Evolutionary conservation across 176 grass and related monocot species (phyloP).

Genomic region (Cymbopogon citratus): DNA sequence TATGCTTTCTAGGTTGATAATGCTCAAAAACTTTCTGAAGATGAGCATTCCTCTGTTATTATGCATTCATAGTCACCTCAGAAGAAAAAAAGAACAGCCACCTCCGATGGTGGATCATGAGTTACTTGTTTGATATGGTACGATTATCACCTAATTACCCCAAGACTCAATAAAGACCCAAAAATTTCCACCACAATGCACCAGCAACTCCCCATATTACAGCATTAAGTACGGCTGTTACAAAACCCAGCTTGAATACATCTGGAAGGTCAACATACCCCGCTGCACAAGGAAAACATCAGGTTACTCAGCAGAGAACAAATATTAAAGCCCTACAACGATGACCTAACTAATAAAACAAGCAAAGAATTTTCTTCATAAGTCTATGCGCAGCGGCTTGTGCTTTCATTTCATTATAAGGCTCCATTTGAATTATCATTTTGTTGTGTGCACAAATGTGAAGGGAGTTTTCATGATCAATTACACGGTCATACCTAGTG

Average conservation of each 20-base stretch:
- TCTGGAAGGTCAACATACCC: slow-evolving; percentile 91
- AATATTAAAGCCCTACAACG: background rate
- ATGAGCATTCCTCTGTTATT: slow-evolving; percentile 24
- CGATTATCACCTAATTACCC: background rate
- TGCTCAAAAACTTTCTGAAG: slow-evolving; percentile 6
- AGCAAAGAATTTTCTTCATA: background rate
- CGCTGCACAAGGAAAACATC: slow-evolving; percentile 52
- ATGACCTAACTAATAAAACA: background rate
- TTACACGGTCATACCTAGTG: background rate
- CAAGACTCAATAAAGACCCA: slow-evolving; percentile 55
- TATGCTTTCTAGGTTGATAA: background rate
- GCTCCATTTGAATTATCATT: background rate
- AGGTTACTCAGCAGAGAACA: background rate
- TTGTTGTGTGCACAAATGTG: background rate
- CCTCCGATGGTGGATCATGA: background rate
- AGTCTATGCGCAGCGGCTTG: background rate
- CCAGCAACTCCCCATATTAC: slow-evolving; percentile 74
- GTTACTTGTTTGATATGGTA: too few relatives aligned
- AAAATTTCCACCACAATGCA: slow-evolving; percentile 93
- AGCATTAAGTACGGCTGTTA: slow-evolving; percentile 57
- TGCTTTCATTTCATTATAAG: background rate
- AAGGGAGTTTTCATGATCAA: background rate
- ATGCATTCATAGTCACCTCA: slow-evolving; percentile 7
- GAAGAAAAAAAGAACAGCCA: background rate
- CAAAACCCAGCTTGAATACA: slow-evolving; percentile 62